phyloP scores from a whole-genome alignment of 208 protist species.

The Leishmania martiniquensis region DNA sequence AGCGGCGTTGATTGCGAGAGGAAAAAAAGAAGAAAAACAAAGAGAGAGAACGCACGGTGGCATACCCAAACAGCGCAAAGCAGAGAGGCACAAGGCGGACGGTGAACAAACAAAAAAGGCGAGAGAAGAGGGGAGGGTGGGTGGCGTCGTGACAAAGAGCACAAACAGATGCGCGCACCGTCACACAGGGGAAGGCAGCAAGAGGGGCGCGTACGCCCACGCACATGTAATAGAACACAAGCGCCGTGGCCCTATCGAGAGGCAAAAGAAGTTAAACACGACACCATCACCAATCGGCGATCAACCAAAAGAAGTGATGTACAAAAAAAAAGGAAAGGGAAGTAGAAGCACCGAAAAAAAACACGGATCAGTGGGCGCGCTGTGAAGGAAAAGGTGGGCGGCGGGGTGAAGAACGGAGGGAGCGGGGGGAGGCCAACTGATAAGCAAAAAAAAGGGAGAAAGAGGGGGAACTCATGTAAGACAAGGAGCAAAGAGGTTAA shows the following conservation, averaged over 20 bases:
- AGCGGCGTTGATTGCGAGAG: too few species aligned
- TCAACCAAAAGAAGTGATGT: not conserved
- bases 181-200: not conserved
- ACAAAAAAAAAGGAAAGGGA: conserved; percentile 1
- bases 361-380: not conserved
- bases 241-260: not conserved
- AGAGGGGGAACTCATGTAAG: not conserved
- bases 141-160: too few species aligned
- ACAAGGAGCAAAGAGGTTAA: conserved; percentile 5
- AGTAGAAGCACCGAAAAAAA: conserved; percentile 1
- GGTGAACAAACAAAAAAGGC: not conserved
- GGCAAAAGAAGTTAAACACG: not conserved
- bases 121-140: too few species aligned
- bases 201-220: not conserved
- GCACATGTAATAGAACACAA: not conserved
- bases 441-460: conserved; percentile 7
- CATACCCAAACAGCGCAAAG: too few species aligned
- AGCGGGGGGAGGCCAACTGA: not conserved
- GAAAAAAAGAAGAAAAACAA: not conserved
- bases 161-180: not conserved
- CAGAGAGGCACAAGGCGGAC: too few species aligned
- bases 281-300: not conserved
- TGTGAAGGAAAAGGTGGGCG: not conserved
- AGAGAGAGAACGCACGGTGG: too few species aligned
- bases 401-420: not conserved